Percentiles rank a stretch among this genome's conserved stretches.
phyloP scores from a whole-genome alignment of 768 basidiomycete species.

The Lactarius vividus region DNA sequence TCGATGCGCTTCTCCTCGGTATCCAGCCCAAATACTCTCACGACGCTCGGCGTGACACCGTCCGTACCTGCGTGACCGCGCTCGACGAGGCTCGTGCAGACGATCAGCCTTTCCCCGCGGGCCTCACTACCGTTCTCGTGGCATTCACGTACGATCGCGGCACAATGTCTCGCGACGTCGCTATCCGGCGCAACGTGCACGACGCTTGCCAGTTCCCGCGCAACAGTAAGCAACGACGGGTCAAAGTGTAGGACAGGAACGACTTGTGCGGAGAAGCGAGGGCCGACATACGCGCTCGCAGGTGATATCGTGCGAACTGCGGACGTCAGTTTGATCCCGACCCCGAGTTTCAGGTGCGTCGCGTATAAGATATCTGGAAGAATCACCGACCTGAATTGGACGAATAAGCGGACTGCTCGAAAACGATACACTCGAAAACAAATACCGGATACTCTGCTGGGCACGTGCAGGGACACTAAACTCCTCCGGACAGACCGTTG shows the following conservation, averaged over 20 bases:
- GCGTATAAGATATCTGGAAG: constrained; percentile 46
- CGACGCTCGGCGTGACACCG: constrained; percentile 46
- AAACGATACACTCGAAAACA: not conserved
- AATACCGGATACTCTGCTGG: constrained; percentile 54
- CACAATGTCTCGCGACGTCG: constrained; percentile 54
- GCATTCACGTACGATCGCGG: constrained; percentile 51
- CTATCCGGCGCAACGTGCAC: constrained; percentile 47
- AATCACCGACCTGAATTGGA: constrained; percentile 45
- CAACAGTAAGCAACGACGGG: constrained; percentile 49
- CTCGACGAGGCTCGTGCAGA: constrained; percentile 57
- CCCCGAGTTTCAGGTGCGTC: constrained; percentile 52
- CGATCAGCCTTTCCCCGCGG: constrained; percentile 50
- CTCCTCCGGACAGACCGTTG: constrained; percentile 42
- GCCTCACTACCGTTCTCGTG: constrained; percentile 40
- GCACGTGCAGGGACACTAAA: constrained; percentile 46
- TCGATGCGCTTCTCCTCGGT: constrained; percentile 47
- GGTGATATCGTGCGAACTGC: constrained; percentile 61
- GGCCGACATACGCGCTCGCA: constrained; percentile 53
- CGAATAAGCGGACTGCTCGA: not conserved
- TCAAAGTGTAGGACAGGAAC: constrained; percentile 51
- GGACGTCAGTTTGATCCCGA: constrained; percentile 57
- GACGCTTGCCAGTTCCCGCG: constrained; percentile 53
- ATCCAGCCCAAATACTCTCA: constrained; percentile 50
- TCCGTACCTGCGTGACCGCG: constrained; percentile 48
- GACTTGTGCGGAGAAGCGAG: constrained; percentile 52